Base-by-base conservation (phyloP, 1,284 basidiomycete species). In the Heterobasidion annosum region DNA sequence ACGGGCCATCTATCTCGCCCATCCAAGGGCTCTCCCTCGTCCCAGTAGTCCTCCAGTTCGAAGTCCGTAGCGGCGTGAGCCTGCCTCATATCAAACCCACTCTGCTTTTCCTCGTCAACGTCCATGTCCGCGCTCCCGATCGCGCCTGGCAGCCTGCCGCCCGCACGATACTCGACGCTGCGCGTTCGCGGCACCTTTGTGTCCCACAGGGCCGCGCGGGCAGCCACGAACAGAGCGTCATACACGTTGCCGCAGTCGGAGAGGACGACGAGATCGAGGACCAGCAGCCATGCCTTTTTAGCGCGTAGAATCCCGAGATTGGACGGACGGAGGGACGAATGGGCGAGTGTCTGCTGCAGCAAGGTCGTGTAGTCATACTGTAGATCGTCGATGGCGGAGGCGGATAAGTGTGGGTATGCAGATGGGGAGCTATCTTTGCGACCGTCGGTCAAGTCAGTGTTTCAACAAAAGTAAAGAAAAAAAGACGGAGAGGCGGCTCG, bases 11-110 rank as follows among this genome's bases (percentile, higher is more conserved):
- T 58, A 3, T 84, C 79, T 52, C 79, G 69, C 2, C 78, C 81
- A 49, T 70, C 73, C 45, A 92, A 65, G 5, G 72, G 67, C 54
- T 83, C 83, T 0, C 90, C 90, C 61, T 91, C 88, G 59, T 90
- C 89, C 88, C 88, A 90, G 59, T 84, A 88, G 67, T 92, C 89
- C 13, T 81, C 76, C 18, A 92, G 73, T 68, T 93, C 90, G 63
- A 92, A 92, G 65, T 93, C 90, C 3, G 77, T 77, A 3, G 83
- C 83, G 8, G 67, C 68, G 34, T 58, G 65, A 35, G 75, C 67
- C 12, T 70, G 67, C 10, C 79, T 73, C 13, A 80, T 85, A 61
- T 82, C 81, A 48, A 88, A 77, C 0, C 78, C 79, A 59, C 82
- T 84, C 9, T 57, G 54, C 34, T 57, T 50, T 16, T 68, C 71